Evolutionary conservation across 192 early-diverging fungal species (phyloP).

Genomic region (Mortierella claussenii): DNA sequence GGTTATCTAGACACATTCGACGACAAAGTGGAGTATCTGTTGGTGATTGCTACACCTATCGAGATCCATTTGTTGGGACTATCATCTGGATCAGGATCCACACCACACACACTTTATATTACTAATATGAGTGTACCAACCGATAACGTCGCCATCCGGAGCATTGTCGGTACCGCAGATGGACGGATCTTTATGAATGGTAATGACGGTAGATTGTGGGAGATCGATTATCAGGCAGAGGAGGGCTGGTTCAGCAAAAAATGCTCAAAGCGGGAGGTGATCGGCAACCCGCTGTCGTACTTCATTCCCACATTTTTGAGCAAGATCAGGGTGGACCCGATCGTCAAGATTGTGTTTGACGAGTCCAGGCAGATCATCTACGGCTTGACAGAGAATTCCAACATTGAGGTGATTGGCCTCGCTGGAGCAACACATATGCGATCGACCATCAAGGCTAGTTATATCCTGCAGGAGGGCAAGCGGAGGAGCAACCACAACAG

Average conservation of each 20-base stretch:
- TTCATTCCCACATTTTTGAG: constrained; percentile 78
- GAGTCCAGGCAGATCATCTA: constrained; percentile 75
- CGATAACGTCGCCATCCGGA: constrained; percentile 83
- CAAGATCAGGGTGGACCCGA: constrained; percentile 58
- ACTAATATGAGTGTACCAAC: constrained; percentile 84
- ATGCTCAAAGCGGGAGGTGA: constrained; percentile 81
- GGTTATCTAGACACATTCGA: constrained; percentile 77
- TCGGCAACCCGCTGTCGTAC: constrained; percentile 68
- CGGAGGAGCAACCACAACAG: constrained; percentile 42
- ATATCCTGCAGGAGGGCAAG: constrained; percentile 33
- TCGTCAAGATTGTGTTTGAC: constrained; percentile 76
- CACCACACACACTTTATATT: constrained; percentile 75
- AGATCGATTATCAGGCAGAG: constrained; percentile 86
- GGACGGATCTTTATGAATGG: constrained; percentile 95
- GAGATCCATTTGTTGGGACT: constrained; percentile 88
- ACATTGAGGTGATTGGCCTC: constrained; percentile 60
- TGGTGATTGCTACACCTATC: constrained; percentile 88
- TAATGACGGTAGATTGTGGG: constrained; percentile 87
- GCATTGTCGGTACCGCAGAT: constrained; percentile 78
- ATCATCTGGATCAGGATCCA: constrained; percentile 60
- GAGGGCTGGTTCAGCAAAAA: constrained; percentile 89
- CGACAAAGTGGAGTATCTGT: constrained; percentile 81
- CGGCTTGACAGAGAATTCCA: constrained; percentile 72
- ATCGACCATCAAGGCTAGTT: constrained; percentile 19
- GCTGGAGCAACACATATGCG: constrained; percentile 4